A percentile compares a stretch with the other conserved stretches of the same genome.
phyloP scores from a whole-genome alignment of 257 asterid species.

The Nicotiana benthamiana region DNA sequence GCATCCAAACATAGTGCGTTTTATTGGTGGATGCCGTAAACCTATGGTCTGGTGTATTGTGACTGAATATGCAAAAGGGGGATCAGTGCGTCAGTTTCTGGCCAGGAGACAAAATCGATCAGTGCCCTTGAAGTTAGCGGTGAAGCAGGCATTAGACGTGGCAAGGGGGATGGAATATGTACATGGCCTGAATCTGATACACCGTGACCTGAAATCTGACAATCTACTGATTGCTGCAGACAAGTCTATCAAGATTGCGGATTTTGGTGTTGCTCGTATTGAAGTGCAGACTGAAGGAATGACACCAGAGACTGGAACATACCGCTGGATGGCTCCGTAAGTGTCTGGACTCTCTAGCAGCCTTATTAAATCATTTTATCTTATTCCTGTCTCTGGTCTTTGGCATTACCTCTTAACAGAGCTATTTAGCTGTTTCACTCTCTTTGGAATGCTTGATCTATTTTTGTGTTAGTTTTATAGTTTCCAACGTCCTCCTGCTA shows the following conservation, averaged over 20 bases:
- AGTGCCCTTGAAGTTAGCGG: slow-evolving; percentile 89
- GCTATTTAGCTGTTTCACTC: neutral
- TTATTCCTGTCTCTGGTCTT: neutral
- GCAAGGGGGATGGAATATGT: slow-evolving; percentile 97
- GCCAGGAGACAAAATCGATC: slow-evolving; percentile 70
- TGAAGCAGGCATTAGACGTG: slow-evolving; percentile 95
- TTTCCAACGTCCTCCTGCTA: neutral
- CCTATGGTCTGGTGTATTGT: slow-evolving; percentile 98
- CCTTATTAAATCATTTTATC: neutral
- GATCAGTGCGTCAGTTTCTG: slow-evolving; percentile 83
- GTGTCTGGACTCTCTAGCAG: slow-evolving; percentile 15
- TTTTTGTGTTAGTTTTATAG: neutral
- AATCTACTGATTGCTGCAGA: slow-evolving; percentile 87
- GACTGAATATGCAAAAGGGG: slow-evolving; percentile 94
- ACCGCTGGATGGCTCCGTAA: slow-evolving; percentile 99
- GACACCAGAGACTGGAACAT: slow-evolving; percentile 99
- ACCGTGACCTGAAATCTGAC: slow-evolving; percentile 89
- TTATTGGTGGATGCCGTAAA: slow-evolving; percentile 84
- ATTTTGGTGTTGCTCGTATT: slow-evolving; percentile 94
- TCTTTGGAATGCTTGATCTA: neutral
- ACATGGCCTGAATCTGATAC: slow-evolving; percentile 80
- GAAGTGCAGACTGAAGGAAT: slow-evolving; percentile 99
- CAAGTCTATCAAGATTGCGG: slow-evolving; percentile 89
- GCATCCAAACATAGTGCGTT: slow-evolving; percentile 89
- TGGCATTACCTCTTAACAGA: neutral